Evolutionary conservation across 345 rosid species (phyloP).

Genomic region (Geranium brycei): DNA sequence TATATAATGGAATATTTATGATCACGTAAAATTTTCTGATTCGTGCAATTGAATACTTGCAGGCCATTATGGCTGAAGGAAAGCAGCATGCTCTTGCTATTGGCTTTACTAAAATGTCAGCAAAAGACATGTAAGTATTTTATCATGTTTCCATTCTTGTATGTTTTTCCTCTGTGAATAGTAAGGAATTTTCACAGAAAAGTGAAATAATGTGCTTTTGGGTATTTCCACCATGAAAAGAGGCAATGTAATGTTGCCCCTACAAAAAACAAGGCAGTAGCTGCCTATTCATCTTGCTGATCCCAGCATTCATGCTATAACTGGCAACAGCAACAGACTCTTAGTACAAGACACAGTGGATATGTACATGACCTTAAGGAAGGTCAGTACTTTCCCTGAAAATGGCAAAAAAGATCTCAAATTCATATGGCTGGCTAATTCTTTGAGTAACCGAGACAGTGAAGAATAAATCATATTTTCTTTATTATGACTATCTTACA

Average conservation of each 20-base stretch:
- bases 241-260: background rate
- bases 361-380: background rate
- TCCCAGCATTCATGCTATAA: too few species aligned
- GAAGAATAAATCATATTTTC: too few species aligned
- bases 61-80: conserved; percentile 99
- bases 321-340: too few species aligned
- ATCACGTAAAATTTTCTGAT: conserved; percentile 3
- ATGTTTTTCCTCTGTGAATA: background rate
- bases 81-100: conserved; percentile 96
- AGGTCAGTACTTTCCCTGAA: too few species aligned
- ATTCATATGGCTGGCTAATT: background rate
- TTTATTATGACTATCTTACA: too few species aligned
- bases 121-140: conserved; percentile 84
- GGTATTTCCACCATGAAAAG: background rate
- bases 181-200: background rate
- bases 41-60: conserved; percentile 11
- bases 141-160: background rate
- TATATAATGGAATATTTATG: too few species aligned
- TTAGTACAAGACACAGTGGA: too few species aligned
- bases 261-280: too few species aligned
- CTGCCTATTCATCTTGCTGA: too few species aligned
- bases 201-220: background rate
- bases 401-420: background rate
- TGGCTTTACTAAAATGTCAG: conserved; percentile 97
- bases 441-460: background rate